Percentiles rank a stretch among this genome's conserved stretches.
phyloP scores from a whole-genome alignment of 257 asterid species.

The Solanum lycopersicoides region DNA sequence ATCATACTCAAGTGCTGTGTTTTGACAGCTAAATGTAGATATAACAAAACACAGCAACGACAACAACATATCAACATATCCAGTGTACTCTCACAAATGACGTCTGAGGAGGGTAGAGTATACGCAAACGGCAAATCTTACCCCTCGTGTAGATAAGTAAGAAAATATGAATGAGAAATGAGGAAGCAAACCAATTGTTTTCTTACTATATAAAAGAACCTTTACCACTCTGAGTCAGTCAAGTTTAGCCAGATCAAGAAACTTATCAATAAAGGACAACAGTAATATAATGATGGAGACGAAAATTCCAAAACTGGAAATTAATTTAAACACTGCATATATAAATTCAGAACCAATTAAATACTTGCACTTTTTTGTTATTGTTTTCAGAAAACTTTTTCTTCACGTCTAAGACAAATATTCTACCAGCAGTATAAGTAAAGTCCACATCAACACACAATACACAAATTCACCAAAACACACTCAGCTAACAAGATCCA shows the following conservation, averaged over 20 bases:
- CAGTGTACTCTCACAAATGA: neutral
- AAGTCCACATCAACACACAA: neutral
- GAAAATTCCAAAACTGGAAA: neutral
- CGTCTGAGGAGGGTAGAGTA: neutral
- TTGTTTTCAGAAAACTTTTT: neutral
- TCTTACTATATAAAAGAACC: neutral
- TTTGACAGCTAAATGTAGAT: neutral
- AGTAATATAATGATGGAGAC: neutral
- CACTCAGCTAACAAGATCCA: neutral
- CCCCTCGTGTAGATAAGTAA: neutral
- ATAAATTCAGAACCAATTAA: neutral
- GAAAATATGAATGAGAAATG: neutral
- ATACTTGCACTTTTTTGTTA: neutral
- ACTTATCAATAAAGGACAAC: neutral
- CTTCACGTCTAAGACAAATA: slow-evolving; percentile 14
- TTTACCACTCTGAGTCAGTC: neutral
- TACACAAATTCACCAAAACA: neutral
- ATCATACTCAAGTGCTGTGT: neutral
- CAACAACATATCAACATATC: neutral
- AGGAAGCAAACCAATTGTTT: neutral
- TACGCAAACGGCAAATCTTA: neutral
- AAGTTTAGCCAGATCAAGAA: neutral
- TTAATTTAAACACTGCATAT: neutral
- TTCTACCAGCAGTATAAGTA: slow-evolving; percentile 20
- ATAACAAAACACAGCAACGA: neutral